Evolutionary conservation across 73 alveolate genomes (phyloP).

Genomic region (Symbiodinium natans): DNA sequence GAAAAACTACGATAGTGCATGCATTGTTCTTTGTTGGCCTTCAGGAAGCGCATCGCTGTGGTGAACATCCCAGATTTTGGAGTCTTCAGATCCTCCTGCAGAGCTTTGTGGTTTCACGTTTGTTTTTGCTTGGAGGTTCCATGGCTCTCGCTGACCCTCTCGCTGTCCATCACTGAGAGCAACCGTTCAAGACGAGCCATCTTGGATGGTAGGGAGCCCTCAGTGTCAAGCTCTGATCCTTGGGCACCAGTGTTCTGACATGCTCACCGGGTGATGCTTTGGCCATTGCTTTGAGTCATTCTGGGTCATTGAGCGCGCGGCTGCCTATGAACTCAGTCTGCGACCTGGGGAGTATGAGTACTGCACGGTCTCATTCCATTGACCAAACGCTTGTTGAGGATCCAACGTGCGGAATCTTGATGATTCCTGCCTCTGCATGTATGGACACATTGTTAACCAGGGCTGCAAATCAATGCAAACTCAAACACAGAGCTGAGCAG

Average conservation of each 20-base stretch:
- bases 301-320: too few species aligned
- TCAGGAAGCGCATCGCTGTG: constrained; percentile 46
- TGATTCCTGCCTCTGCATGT: constrained; percentile 26
- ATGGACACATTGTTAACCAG: background rate
- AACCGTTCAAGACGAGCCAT: constrained; percentile 28
- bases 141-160: background rate
- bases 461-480: background rate
- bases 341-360: too few species aligned
- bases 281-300: background rate
- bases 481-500: background rate
- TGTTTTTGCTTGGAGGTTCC: too few species aligned
- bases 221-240: constrained; percentile 59
- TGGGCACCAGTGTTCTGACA: background rate
- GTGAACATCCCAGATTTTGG: constrained; percentile 55
- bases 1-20: too few species aligned
- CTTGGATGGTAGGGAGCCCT: constrained; percentile 23
- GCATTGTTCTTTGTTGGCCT: background rate
- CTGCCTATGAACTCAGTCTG: background rate
- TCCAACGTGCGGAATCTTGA: constrained; percentile 37
- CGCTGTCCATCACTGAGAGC: constrained; percentile 56
- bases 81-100: constrained; percentile 49
- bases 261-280: background rate
- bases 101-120: background rate
- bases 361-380: too few species aligned
- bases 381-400: background rate